These are phyloP conservation scores for Penicillium verrucosum DNA, from an alignment of 2,329 filamentous ascomycete species.

Conservation along the genomic window DNA sequence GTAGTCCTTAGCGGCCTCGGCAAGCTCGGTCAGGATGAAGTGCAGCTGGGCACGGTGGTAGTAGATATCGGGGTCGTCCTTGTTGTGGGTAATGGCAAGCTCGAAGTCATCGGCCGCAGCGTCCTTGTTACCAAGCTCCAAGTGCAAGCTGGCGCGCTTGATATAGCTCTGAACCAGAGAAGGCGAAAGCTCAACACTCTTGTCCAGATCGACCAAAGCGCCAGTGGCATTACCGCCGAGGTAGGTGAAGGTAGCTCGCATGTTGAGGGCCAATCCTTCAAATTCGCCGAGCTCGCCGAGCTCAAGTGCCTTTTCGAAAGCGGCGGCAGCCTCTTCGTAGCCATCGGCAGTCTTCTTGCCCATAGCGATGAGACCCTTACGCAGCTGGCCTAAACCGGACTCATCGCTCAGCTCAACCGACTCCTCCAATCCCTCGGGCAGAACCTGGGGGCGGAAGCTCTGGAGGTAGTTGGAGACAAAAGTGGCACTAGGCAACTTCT, in stretches of 20 bases:
- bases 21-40: conserved; percentile 94
- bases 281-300: conserved; percentile 73
- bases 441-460: conserved; percentile 83
- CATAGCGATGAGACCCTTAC: conserved; percentile 76
- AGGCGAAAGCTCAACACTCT: conserved; percentile 87
- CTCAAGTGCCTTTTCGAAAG: conserved; percentile 86
- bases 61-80: conserved; percentile 91
- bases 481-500: conserved; percentile 89
- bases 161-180: conserved; percentile 93
- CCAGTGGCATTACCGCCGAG: conserved; percentile 81
- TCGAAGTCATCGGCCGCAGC: conserved; percentile 85
- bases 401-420: conserved; percentile 71
- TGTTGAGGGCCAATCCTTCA: conserved; percentile 91
- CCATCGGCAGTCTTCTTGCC: conserved; percentile 83
- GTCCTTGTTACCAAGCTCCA: conserved; percentile 88
- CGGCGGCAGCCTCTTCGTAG: conserved; percentile 80
- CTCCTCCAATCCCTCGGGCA: conserved; percentile 79
- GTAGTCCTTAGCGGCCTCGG: conserved; percentile 94
- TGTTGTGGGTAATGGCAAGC: conserved; percentile 77
- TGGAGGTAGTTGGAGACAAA: conserved; percentile 99
- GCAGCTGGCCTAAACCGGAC: conserved; percentile 79
- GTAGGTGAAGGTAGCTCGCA: conserved; percentile 94
- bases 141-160: conserved; percentile 96
- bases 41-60: conserved; percentile 98
- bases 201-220: conserved; percentile 81